A percentile compares a stretch with the other conserved stretches of the same genome.
These are phyloP conservation scores for Candida tunisiensis DNA, from an alignment of 1,139 yeast species.

Conservation along the genomic window DNA sequence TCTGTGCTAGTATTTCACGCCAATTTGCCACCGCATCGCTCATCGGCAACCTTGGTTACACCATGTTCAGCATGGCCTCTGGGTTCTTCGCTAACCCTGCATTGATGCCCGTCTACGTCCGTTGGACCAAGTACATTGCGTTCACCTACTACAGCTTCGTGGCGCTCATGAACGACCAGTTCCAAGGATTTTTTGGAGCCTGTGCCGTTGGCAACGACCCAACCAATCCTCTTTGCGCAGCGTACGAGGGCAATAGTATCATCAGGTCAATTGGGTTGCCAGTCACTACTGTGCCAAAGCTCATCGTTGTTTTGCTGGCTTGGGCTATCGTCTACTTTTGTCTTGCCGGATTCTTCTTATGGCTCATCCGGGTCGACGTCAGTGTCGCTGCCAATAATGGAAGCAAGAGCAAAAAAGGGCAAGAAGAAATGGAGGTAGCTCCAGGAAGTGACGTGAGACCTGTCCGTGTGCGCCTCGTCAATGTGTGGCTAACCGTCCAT, in stretches of 20 bases:
- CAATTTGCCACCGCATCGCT: slow-evolving; percentile 53
- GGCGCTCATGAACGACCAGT: slow-evolving; percentile 48
- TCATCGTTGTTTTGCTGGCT: slow-evolving; percentile 39
- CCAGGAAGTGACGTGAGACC: slow-evolving; percentile 1
- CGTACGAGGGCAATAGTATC: slow-evolving; percentile 33
- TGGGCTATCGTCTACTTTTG: slow-evolving; percentile 42
- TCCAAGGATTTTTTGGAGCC: slow-evolving; percentile 38
- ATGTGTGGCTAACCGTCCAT: slow-evolving; percentile 2
- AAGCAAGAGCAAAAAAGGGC: slow-evolving; percentile 14
- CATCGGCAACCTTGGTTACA: slow-evolving; percentile 45
- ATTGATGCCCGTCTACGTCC: slow-evolving; percentile 69
- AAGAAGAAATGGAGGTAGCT: slow-evolving; percentile 2
- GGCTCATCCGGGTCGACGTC: slow-evolving; percentile 29
- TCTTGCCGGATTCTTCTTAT: slow-evolving; percentile 26
- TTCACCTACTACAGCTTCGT: slow-evolving; percentile 72
- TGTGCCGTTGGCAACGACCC: slow-evolving; percentile 29
- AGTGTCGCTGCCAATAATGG: slow-evolving; percentile 30
- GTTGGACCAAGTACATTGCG: slow-evolving; percentile 67
- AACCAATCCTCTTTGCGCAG: slow-evolving; percentile 23
- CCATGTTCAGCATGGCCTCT: slow-evolving; percentile 61
- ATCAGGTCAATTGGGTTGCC: slow-evolving; percentile 46
- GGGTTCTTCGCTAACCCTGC: slow-evolving; percentile 67
- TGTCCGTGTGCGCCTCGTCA: neutral
- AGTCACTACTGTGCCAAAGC: slow-evolving; percentile 61
- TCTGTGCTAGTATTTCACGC: slow-evolving; percentile 40